Evolutionary conservation across 2,329 filamentous ascomycete genomes (phyloP), one percentile per base, ranked within the genome.

Genomic region (Venturia asperata): DNA sequence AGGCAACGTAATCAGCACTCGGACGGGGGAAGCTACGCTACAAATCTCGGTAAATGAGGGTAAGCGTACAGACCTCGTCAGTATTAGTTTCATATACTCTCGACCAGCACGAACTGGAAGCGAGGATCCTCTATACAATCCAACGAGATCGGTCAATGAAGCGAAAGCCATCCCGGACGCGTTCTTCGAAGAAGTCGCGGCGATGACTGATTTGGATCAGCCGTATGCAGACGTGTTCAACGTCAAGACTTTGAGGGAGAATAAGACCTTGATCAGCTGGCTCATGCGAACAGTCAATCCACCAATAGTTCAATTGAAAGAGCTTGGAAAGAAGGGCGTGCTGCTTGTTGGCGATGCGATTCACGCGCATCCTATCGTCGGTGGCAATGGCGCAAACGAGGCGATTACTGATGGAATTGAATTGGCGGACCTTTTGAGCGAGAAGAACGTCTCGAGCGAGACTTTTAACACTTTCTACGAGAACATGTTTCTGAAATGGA

Each of bases 21-120:
- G 64, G 7, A 39, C 69, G 3, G 68, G 67, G 0, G 67, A 70
- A 19, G 67, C 67, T 1, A 39, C 75, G 4, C 67, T 79, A 10
- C 70, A 72, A 11, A 68, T 77, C 49, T 72, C 72, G n/a, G 66
- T 77, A 58, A 73, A 72, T 62, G 66, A 70, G 3, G 66, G 67
- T 5, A 66, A 55, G 17, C 19, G 17, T 3, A 52, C 45, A 1
- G 70, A 74, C 1, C 64, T 68, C 21, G 70, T 75, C 19, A 73
- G 70, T 56, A 66, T 79, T 19, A 77, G 73, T 68, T 79, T 76
- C 68, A 75, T 71, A 0, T 78, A 75, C 64, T 79, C 77, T 2
- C 73, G 77, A 0, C 70, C 74, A 11, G 71, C 72, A 6, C 65
- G 64, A 3, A 37, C 19, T 27, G 34, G 34, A 19, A 66, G 70